Percentiles rank a stretch among this genome's conserved stretches.
phyloP scores from a whole-genome alignment of 768 basidiomycete genomes.

The Mrakia blollopis region DNA sequence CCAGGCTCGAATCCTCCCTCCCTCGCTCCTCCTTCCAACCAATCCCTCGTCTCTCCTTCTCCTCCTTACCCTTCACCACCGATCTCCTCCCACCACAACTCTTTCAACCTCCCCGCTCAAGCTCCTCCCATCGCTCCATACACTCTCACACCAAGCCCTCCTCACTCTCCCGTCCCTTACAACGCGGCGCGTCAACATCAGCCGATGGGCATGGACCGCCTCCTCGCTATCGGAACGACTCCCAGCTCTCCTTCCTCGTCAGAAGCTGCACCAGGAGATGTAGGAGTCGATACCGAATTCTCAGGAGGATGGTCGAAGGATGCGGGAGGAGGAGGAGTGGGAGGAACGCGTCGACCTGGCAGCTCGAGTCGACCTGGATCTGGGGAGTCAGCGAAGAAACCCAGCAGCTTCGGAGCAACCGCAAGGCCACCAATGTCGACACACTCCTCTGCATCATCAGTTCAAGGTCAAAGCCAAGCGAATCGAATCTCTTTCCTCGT shows the following conservation, averaged over 20 bases:
- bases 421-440: neutral
- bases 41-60: neutral
- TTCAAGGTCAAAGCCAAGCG: neutral
- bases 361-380: neutral
- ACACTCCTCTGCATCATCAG: neutral
- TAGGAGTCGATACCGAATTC: neutral
- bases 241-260: neutral
- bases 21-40: neutral
- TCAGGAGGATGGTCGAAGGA: slow-evolving; percentile 2
- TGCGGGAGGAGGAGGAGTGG: neutral
- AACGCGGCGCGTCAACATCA: slow-evolving; percentile 10
- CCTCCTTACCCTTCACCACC: neutral
- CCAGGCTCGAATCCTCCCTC: neutral
- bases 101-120: neutral
- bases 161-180: neutral
- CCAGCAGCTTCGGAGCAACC: neutral
- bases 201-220: slow-evolving; percentile 2
- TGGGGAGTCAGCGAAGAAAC: neutral
- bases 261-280: neutral
- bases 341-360: neutral
- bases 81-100: neutral
- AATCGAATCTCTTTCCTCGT: slow-evolving; percentile 16
- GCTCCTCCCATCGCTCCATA: neutral
- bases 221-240: slow-evolving; percentile 1
- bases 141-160: neutral